Conservation (phyloP, 768 basidiomycete genomes). For the Boletus rubroflammeus region DNA sequence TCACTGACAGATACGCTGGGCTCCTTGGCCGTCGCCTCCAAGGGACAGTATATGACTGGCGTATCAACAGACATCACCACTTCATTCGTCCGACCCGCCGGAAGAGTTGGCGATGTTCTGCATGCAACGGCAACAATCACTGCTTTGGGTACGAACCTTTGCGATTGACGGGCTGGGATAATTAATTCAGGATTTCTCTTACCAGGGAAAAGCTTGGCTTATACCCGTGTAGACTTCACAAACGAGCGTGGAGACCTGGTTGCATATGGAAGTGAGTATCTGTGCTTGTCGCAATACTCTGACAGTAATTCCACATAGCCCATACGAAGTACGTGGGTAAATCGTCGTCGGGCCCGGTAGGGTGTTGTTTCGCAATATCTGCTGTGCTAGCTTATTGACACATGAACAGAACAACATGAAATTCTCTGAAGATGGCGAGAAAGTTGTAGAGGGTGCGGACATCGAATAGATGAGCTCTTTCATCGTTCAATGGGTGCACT, state of each 20-base stretch:
- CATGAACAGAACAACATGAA: constrained; percentile 61
- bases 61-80: constrained; percentile 81
- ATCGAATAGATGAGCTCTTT: constrained; percentile 8
- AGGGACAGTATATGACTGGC: constrained; percentile 84
- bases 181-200: neutral
- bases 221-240: constrained; percentile 76
- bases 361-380: neutral
- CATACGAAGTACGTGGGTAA: constrained; percentile 86
- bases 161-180: neutral
- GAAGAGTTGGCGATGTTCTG: constrained; percentile 64
- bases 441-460: constrained; percentile 52
- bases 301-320: constrained; percentile 39
- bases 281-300: neutral
- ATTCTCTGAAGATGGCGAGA: constrained; percentile 76
- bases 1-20: constrained; percentile 84
- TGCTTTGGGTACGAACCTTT: constrained; percentile 52
- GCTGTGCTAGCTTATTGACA: neutral
- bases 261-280: constrained; percentile 71
- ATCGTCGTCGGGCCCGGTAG: constrained; percentile 47
- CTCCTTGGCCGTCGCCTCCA: constrained; percentile 77
- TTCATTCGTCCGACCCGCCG: constrained; percentile 75
- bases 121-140: constrained; percentile 62
- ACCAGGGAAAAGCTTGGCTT: constrained; percentile 74
- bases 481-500: neutral
- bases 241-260: constrained; percentile 61